Evolutionary conservation across 2,329 filamentous ascomycete species (phyloP), one percentile per base, ranked within the genome.

Genomic region (Nannizzia gypsea): DNA sequence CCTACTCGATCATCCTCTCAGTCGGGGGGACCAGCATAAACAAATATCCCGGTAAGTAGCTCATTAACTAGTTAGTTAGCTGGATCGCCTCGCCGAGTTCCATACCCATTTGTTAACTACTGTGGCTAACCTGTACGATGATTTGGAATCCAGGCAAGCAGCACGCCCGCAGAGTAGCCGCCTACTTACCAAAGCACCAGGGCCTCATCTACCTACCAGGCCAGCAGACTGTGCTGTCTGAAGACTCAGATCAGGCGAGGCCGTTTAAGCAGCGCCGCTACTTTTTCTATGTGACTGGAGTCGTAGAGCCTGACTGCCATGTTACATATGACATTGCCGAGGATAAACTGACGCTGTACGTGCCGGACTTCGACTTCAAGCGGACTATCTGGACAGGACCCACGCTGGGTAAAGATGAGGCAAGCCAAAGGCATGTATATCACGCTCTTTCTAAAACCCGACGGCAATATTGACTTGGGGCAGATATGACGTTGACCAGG

Each of bases 261-360:
- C 74, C 76, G 4, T 85, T 84, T 65, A 77, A 82, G 13, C 83
- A 85, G 67, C 76, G 77, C 63, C 78, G 83, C 22, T 84, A 84
- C 67, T 85, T 85, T 66, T 83, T 81, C 70, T 84, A 85, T 64
- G 67, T 85, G 50, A 80, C 76, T 60, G 82, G 82, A 60, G 71
- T 76, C 22, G 74, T 82, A 58, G 77, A 81, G 61, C 71, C 81
- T 1, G 78, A 81, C 64, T 83, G 80, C 65, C 73, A 77, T 60
- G 66, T 84, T 44, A 81, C 78, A 1, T 85, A 85, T 68, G 77
- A 83, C 67, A 78, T 84, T 62, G 70, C 72, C 34, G 74, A 74
- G 9, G 86, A 91, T 69, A 74, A 76, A 22, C 80, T 93, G 60
- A 83, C 80, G 3, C 80, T 92, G 28, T 93, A 87, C 81, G 83